Evolutionary conservation across 805 yeast genomes (phyloP), one percentile per base, ranked within the genome.

Genomic region (Wickerhamiella azymoides): DNA sequence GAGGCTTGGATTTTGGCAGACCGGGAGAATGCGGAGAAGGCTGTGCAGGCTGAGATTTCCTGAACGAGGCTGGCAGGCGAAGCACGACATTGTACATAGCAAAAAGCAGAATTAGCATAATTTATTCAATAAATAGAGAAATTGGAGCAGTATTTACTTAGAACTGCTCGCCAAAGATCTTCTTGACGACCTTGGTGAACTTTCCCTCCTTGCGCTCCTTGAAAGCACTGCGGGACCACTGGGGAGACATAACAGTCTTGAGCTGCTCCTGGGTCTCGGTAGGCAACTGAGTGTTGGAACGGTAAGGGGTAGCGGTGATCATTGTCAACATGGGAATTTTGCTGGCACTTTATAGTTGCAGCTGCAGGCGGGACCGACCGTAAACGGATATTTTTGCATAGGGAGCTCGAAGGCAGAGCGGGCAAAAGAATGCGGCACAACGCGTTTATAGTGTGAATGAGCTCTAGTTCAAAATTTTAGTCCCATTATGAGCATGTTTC

Each of bases 111-210:
- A 30, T 13, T 14, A 33, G 21, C n/a, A 36, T 17, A 11, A 10
- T 8, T 36, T 36, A 36, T 16, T 5, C 21, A n/a, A 40, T 40
- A 30, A 19, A 40, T 30, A 40, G 10, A 24, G 24, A 10, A 17
- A 13, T 11, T 9, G 25, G 5, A 13, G 8, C n/a, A 25, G n/a
- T n/a, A n/a, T n/a, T n/a, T n/a, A 10, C 33, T 39, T 18, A 40
- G 35, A 19, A 40, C 37, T 40, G 43, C 18, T 40, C 43, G 36
- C 43, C 43, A 19, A 40, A 32, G 19, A 40, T n/a, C 28, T 40
- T 40, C 43, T 40, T 40, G 27, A 40, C 16, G n/a, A n/a, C 10
- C 19, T 32, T 40, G 37, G 43, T 21, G 27, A 40, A 3, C 18
- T 30, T 28, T 27, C 43, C 43, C 28, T 40, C 43, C 37, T 40